These are phyloP conservation scores for Aciculoconidium aculeatum DNA, from an alignment of 805 yeast species.

Conservation along the genomic window DNA sequence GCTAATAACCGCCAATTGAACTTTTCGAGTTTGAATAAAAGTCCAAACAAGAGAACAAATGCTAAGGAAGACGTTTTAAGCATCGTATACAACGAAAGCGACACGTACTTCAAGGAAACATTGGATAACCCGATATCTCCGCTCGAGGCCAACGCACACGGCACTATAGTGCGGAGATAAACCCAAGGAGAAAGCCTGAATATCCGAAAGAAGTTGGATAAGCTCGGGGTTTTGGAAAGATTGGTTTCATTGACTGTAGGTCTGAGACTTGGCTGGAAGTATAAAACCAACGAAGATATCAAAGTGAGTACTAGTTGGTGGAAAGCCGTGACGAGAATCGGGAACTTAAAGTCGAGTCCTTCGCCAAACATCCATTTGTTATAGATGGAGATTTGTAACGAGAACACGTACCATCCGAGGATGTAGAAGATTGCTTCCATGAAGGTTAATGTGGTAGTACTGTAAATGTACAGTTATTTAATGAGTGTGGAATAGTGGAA, in stretches of 20 bases:
- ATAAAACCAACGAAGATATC: conserved; percentile 44
- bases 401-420: conserved; percentile 65
- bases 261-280: conserved; percentile 43
- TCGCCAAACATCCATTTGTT: conserved; percentile 96
- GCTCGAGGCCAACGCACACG: conserved; percentile 83
- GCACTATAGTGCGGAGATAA: conserved; percentile 55
- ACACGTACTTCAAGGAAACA: conserved; percentile 69
- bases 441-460: too few species aligned
- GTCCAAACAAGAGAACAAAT: conserved; percentile 85
- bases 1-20: conserved; percentile 61
- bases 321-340: conserved; percentile 74
- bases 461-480: too few species aligned
- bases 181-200: conserved; percentile 15
- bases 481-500: too few species aligned
- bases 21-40: conserved; percentile 70
- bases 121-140: conserved; percentile 95
- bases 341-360: conserved; percentile 74
- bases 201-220: conserved; percentile 13
- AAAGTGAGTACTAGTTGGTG: conserved; percentile 72
- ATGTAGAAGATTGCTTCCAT: conserved; percentile 26
- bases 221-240: conserved; percentile 4
- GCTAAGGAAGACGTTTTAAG: conserved; percentile 83
- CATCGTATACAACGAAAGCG: conserved; percentile 86
- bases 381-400: conserved; percentile 68
- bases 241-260: conserved; percentile 21